Conservation (phyloP, 495 filamentous ascomycete genomes). For the Trichoderma orchidacearum region DNA sequence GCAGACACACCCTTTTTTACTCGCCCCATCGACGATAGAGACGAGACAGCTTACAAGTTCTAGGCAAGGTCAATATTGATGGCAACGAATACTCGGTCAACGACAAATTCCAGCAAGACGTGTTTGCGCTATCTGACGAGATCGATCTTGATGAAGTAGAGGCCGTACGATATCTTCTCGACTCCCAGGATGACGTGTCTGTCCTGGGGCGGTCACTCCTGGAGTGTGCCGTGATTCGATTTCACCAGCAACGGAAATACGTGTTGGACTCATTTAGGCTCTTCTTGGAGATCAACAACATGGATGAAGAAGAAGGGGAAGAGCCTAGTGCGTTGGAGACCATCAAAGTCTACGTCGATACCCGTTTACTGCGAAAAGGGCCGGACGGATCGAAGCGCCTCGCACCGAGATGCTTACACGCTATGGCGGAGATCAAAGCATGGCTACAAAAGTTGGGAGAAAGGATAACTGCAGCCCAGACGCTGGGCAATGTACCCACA, state of each 20-base stretch:
- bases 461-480: slow-evolving; percentile 50
- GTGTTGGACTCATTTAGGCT: slow-evolving; percentile 73
- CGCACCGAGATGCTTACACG: slow-evolving; percentile 51
- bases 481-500: slow-evolving; percentile 48
- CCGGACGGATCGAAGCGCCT: slow-evolving; percentile 24
- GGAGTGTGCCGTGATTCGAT: slow-evolving; percentile 65
- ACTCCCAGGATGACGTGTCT: slow-evolving; percentile 49
- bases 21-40: neutral
- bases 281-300: slow-evolving; percentile 48
- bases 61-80: slow-evolving; percentile 58
- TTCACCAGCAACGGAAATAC: slow-evolving; percentile 67
- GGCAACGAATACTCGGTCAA: slow-evolving; percentile 72
- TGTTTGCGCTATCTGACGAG: slow-evolving; percentile 68
- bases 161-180: slow-evolving; percentile 59
- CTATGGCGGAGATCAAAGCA: slow-evolving; percentile 58
- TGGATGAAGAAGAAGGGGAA: slow-evolving; percentile 37
- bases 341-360: slow-evolving; percentile 22
- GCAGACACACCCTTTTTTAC: slow-evolving; percentile 19
- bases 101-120: slow-evolving; percentile 67
- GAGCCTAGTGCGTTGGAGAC: slow-evolving; percentile 1
- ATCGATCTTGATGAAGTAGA: slow-evolving; percentile 81
- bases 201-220: slow-evolving; percentile 52
- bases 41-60: slow-evolving; percentile 20
- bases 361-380: slow-evolving; percentile 17
- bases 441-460: slow-evolving; percentile 62